phyloP scores from a whole-genome alignment of 2,329 filamentous ascomycete species.

The Mycosphaerelloides madeirae region DNA sequence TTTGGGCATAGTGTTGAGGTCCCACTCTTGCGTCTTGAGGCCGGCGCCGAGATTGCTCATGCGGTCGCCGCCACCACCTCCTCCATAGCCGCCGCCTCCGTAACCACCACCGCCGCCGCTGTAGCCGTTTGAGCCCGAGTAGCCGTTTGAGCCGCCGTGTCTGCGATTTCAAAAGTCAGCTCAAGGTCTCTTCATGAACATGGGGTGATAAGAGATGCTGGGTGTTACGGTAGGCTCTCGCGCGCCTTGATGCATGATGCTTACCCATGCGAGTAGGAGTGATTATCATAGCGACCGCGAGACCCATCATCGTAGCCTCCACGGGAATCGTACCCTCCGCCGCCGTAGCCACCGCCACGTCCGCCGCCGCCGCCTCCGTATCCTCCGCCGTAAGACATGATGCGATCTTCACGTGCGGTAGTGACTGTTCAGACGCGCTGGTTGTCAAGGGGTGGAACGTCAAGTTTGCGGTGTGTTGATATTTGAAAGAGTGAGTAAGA shows the following conservation, averaged over 20 bases:
- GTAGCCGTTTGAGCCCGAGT: constrained; percentile 32
- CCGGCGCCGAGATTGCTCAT: constrained; percentile 88
- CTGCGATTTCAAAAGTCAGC: constrained; percentile 4
- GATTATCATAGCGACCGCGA: constrained; percentile 35
- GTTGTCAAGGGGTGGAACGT: constrained; percentile 1
- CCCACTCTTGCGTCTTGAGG: constrained; percentile 85
- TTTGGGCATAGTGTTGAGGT: constrained; percentile 75
- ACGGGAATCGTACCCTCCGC: constrained; percentile 32
- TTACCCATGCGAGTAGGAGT: constrained; percentile 44
- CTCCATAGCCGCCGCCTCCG: constrained; percentile 38
- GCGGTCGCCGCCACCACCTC: constrained; percentile 75
- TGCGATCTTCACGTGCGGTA: constrained; percentile 26
- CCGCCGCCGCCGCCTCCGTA: constrained; percentile 44
- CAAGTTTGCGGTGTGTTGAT: constrained; percentile 1
- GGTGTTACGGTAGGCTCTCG: constrained; percentile 29
- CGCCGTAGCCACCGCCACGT: constrained; percentile 42
- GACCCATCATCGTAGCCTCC: constrained; percentile 41
- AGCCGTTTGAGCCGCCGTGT: constrained; percentile 29
- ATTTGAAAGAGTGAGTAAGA: not conserved
- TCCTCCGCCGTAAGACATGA: constrained; percentile 67
- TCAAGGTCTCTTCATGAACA: not conserved
- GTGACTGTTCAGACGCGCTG: constrained; percentile 12
- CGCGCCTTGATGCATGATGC: constrained; percentile 38
- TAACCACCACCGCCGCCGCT: constrained; percentile 31
- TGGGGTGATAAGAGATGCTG: constrained; percentile 6